These are phyloP conservation scores for Sclerotinia borealis DNA, from an alignment of 2,329 filamentous ascomycete species.

Conservation along the genomic window DNA sequence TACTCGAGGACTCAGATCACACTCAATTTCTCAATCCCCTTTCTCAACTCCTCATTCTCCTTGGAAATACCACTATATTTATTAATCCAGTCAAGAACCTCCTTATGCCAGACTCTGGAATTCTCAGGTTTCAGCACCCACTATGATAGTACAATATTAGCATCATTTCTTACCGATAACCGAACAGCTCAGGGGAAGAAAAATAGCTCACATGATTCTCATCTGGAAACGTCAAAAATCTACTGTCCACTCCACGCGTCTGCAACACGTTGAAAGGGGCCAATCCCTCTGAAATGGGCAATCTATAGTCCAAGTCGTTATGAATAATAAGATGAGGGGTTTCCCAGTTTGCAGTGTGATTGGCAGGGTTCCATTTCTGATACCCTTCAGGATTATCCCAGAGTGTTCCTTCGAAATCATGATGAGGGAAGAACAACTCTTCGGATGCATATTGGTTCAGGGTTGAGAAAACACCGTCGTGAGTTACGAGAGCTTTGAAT, in stretches of 20 bases:
- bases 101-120: conserved; percentile 80
- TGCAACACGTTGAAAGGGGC: conserved; percentile 61
- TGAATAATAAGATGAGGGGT: conserved; percentile 90
- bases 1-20: background rate
- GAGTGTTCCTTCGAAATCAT: conserved; percentile 54
- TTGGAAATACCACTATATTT: conserved; percentile 48
- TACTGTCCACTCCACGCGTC: conserved; percentile 52
- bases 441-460: conserved; percentile 59
- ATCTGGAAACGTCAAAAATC: conserved; percentile 61
- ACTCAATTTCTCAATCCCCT: conserved; percentile 14
- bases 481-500: conserved; percentile 83
- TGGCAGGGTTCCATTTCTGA: conserved; percentile 63
- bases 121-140: conserved; percentile 93
- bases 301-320: conserved; percentile 80
- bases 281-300: conserved; percentile 75
- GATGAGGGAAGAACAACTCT: conserved; percentile 65
- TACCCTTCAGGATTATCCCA: conserved; percentile 55
- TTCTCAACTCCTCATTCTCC: conserved; percentile 21
- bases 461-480: conserved; percentile 79
- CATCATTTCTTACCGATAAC: background rate
- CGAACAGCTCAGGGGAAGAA: background rate
- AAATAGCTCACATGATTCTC: conserved; percentile 50
- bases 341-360: conserved; percentile 43
- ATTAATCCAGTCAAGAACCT: conserved; percentile 74
- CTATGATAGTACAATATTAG: conserved; percentile 32